phyloP scores from a whole-genome alignment of 345 rosid species.

The Eucalyptus lansdowneana region DNA sequence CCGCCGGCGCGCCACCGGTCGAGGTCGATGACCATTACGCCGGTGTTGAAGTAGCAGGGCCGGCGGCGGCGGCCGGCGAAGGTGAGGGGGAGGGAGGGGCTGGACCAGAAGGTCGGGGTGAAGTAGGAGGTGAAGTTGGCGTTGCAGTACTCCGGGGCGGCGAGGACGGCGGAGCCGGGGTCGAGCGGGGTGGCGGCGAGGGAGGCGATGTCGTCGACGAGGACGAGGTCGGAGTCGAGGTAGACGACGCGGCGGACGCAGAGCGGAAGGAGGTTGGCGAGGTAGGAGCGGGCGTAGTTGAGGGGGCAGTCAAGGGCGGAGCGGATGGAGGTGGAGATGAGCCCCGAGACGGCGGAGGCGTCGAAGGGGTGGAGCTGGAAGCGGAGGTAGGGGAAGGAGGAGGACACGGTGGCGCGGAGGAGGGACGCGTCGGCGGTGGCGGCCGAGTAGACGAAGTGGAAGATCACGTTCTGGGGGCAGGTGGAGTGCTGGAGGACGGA shows the following conservation, averaged over 20 bases:
- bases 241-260: constrained; percentile 36
- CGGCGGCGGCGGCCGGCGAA: constrained; percentile 10
- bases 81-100: constrained; percentile 19
- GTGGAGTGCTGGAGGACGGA: constrained; percentile 37
- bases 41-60: constrained; percentile 38
- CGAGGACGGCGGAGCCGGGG: constrained; percentile 7
- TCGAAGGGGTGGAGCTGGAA: constrained; percentile 24
- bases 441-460: constrained; percentile 33
- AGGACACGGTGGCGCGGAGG: constrained; percentile 14
- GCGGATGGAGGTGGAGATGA: constrained; percentile 38
- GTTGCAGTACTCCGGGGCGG: constrained; percentile 34
- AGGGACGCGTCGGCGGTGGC: constrained; percentile 8
- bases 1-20: constrained; percentile 31
- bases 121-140: constrained; percentile 41
- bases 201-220: constrained; percentile 36
- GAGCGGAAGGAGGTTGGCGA: constrained; percentile 16
- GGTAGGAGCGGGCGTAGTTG: constrained; percentile 37
- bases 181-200: constrained; percentile 29
- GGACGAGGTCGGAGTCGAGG: constrained; percentile 38
- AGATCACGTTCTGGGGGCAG: constrained; percentile 28
- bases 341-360: constrained; percentile 21
- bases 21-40: constrained; percentile 44
- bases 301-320: constrained; percentile 41
- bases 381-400: constrained; percentile 32
- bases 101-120: constrained; percentile 36